Percentiles rank a stretch among this genome's conserved stretches.
These are phyloP conservation scores for Pichia sp. DNA, from an alignment of 1,139 yeast species.

Conservation along the genomic window DNA sequence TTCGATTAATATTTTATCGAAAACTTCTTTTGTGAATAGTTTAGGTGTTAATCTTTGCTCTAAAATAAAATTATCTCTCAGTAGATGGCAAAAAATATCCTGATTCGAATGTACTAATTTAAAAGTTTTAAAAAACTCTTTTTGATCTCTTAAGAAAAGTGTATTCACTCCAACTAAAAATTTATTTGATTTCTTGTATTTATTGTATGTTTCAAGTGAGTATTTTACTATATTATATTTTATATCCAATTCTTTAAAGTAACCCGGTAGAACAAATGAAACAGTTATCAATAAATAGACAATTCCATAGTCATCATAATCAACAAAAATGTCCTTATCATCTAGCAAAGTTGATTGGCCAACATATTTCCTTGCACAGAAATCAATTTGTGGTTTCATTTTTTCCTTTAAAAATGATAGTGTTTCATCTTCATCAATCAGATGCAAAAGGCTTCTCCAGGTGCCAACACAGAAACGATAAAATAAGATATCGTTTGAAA, in stretches of 20 bases:
- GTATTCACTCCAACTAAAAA: conserved; percentile 23
- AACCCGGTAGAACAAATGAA: conserved; percentile 14
- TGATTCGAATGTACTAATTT: background rate
- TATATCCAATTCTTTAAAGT: conserved; percentile 17
- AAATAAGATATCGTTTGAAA: conserved; percentile 24
- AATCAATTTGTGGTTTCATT: conserved; percentile 22
- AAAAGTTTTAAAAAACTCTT: conserved; percentile 8
- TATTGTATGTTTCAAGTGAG: conserved; percentile 11
- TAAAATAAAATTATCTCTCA: conserved; percentile 6
- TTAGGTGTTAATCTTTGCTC: conserved; percentile 10
- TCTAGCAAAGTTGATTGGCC: conserved; percentile 13
- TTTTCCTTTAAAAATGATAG: conserved; percentile 9
- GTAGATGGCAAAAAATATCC: conserved; percentile 8
- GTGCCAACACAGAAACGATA: conserved; percentile 16
- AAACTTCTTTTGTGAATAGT: conserved; percentile 5
- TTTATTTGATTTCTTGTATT: conserved; percentile 16
- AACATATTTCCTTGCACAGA: conserved; percentile 15
- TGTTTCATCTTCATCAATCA: conserved; percentile 1
- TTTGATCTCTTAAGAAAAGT: conserved; percentile 10
- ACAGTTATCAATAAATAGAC: conserved; percentile 15
- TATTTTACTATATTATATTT: conserved; percentile 18
- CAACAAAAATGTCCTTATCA: conserved; percentile 12
- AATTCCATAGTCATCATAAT: conserved; percentile 16
- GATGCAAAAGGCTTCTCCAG: conserved; percentile 9
- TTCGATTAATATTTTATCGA: conserved; percentile 14